Evolutionary conservation across 225 moss, liverwort and hornwort genomes (phyloP), one percentile per base, ranked within the genome.

Genomic region (Physcomitrellopsis africana): DNA sequence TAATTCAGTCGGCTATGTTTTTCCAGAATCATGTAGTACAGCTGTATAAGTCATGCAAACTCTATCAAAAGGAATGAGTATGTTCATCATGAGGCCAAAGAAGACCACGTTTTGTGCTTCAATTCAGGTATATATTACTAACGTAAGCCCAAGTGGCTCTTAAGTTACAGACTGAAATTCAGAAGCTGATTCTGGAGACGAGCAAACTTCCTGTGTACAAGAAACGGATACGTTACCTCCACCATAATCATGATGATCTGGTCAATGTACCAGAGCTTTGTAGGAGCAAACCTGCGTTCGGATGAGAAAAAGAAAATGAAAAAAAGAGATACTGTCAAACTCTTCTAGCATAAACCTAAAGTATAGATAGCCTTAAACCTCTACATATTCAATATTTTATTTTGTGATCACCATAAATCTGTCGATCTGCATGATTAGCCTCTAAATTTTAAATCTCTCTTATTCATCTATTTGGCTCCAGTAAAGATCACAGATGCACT

Each of bases 251-350:
- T 71, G 72, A 99, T 85, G 78, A 93, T 89, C 69, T 92, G 97
- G 81, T 99, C 92, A 46, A 99, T 92, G 69, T 95, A 93, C 97
- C 97, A 99, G 69, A 87, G 86, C 83, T 89, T 93, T 48, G 87
- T 84, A 53, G 97, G 97, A 74, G 91, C 72, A 75, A 92, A 93
- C 85, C 97, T 99, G 86, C 74, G 69, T 56, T 75, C 12, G n/a
- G 13, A 69, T 56, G 44, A 77, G 20, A 57, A 37, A 37, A 37
- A 37, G 32, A 37, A 37, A 37, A 4, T 4, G 32, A 37, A 37
- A 37, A 37, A 1, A 26, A 52, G 7, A 11, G 8, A 11, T 24
- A 3, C 17, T 11, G 27, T 66, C 48, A 77, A 56, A 26, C 5
- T 29, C 55, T 12, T 47, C 60, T 29, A 11, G 65, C 37, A 54